These are phyloP conservation scores for Lactarius quietus DNA, from an alignment of 768 basidiomycete species.

Conservation along the genomic window DNA sequence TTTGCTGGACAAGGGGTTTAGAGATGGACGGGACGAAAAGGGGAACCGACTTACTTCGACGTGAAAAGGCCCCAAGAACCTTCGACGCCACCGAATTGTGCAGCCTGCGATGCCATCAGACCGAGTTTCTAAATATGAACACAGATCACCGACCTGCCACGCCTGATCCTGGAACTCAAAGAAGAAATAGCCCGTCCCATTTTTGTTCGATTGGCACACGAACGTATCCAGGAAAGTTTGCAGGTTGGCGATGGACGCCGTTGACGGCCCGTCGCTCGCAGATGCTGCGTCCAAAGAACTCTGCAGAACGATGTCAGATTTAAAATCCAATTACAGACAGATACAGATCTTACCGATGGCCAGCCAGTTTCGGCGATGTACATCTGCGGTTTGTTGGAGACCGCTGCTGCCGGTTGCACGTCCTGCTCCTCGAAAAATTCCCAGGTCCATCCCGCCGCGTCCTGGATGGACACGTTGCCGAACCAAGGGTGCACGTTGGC, in stretches of 20 bases:
- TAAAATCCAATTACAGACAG: background rate
- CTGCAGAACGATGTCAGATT: constrained; percentile 4
- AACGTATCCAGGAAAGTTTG: constrained; percentile 86
- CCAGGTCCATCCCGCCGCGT: constrained; percentile 78
- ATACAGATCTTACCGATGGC: constrained; percentile 54
- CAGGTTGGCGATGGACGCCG: constrained; percentile 56
- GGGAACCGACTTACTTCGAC: constrained; percentile 40
- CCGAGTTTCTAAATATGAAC: background rate
- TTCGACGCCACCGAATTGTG: constrained; percentile 77
- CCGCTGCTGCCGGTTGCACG: constrained; percentile 48
- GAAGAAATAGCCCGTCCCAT: constrained; percentile 84
- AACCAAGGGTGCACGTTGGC: constrained; percentile 95
- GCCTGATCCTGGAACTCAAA: constrained; percentile 80
- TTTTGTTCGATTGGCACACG: constrained; percentile 80
- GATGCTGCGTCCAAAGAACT: too few relatives aligned
- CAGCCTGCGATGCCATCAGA: constrained; percentile 38
- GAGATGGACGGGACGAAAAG: background rate
- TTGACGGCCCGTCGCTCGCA: constrained; percentile 63
- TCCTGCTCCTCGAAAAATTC: constrained; percentile 72
- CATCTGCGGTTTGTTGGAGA: constrained; percentile 73
- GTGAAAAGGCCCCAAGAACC: constrained; percentile 69
- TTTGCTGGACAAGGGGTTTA: constrained; percentile 41
- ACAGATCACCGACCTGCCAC: constrained; percentile 60
- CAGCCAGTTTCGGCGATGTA: constrained; percentile 95
- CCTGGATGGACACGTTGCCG: constrained; percentile 64